These are phyloP conservation scores for Cyathus striatus DNA, from an alignment of 768 basidiomycete genomes.

Conservation along the genomic window DNA sequence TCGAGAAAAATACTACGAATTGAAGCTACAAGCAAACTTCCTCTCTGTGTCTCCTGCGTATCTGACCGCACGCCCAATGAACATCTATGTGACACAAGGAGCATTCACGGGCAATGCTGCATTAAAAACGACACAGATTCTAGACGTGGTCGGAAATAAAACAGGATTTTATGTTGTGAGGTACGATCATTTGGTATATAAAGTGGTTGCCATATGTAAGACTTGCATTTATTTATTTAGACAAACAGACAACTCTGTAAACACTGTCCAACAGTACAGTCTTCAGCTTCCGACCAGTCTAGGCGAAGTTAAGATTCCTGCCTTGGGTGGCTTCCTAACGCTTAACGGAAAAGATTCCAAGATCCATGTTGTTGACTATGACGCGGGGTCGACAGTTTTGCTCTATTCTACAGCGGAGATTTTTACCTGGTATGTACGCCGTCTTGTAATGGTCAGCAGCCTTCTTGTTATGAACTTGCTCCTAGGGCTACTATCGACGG, in stretches of 20 bases:
- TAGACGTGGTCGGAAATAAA: slow-evolving; percentile 41
- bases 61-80: slow-evolving; percentile 40
- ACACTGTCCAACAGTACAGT: slow-evolving; percentile 32
- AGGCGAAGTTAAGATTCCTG: slow-evolving; percentile 35
- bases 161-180: slow-evolving; percentile 44
- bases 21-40: slow-evolving; percentile 48
- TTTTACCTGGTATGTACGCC: slow-evolving; percentile 33
- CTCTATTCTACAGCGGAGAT: slow-evolving; percentile 47
- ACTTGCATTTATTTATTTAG: slow-evolving; percentile 10
- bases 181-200: slow-evolving; percentile 10
- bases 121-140: slow-evolving; percentile 42
- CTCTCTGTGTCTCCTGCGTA: slow-evolving; percentile 45
- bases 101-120: slow-evolving; percentile 45
- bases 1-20: slow-evolving; percentile 49
- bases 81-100: slow-evolving; percentile 32
- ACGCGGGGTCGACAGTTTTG: slow-evolving; percentile 35
- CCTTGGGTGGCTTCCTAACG: slow-evolving; percentile 34
- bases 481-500: slow-evolving; percentile 43
- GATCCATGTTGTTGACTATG: slow-evolving; percentile 45
- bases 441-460: background rate
- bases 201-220: too few relatives aligned
- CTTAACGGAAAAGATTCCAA: slow-evolving; percentile 51
- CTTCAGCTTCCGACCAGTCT: slow-evolving; percentile 40
- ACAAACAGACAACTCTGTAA: slow-evolving; percentile 34
- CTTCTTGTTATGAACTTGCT: too few relatives aligned